A percentile compares a stretch with the other conserved stretches of the same genome.
Conservation (phyloP, 495 filamentous ascomycete genomes). For the Elaphomyces granulatus region DNA sequence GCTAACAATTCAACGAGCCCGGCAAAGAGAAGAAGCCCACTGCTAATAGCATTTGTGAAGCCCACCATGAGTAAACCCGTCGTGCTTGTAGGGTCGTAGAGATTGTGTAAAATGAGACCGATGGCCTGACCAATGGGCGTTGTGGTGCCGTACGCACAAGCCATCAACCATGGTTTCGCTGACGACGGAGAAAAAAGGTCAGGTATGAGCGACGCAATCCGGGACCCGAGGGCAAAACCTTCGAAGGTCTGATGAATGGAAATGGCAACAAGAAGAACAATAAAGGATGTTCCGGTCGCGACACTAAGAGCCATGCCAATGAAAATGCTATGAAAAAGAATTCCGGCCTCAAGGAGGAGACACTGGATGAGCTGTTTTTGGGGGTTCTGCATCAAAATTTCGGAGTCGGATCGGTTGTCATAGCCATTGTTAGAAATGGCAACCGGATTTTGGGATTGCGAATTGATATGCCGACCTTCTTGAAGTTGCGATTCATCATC, state of each 20-base stretch:
- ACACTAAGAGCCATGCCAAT: constrained; percentile 86
- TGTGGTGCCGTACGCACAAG: constrained; percentile 76
- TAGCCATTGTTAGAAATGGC: background rate
- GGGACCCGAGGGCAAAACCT: constrained; percentile 59
- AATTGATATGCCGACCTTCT: background rate
- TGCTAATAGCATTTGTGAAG: constrained; percentile 81
- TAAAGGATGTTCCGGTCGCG: constrained; percentile 59
- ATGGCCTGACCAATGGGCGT: constrained; percentile 87
- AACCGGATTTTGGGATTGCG: background rate
- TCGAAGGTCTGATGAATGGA: constrained; percentile 77
- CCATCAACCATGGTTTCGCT: constrained; percentile 83
- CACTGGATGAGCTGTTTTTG: constrained; percentile 61
- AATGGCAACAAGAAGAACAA: constrained; percentile 69
- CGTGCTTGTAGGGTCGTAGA: constrained; percentile 74
- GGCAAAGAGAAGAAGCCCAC: constrained; percentile 77
- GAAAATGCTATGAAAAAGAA: constrained; percentile 77
- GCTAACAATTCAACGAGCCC: constrained; percentile 83
- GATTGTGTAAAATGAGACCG: constrained; percentile 61
- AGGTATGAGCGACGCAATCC: constrained; percentile 51
- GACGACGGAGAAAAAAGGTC: constrained; percentile 35
- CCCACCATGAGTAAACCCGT: constrained; percentile 82
- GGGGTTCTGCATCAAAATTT: constrained; percentile 23
- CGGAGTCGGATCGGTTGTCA: constrained; percentile 5
- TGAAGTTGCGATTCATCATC: constrained; percentile 6
- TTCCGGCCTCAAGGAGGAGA: constrained; percentile 67